A percentile compares a stretch with the other conserved stretches of the same genome.
Conservation (phyloP, 164 flowering plant genomes). For the Vitis vinifera region DNA sequence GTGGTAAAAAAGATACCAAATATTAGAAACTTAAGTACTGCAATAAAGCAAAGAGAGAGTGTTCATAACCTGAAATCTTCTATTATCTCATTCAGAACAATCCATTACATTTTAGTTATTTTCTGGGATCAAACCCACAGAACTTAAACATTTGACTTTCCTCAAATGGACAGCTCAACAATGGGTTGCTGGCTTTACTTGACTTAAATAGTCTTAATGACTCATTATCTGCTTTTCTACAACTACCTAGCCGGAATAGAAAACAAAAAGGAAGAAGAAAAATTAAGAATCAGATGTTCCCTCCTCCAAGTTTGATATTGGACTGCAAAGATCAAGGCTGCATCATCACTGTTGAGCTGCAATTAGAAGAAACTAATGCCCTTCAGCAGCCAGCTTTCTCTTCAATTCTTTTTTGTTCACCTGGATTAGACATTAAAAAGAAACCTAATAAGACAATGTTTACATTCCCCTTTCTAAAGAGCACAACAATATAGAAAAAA, state of each 20-base stretch:
- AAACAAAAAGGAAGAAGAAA: neutral
- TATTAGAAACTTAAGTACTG: too few relatives aligned
- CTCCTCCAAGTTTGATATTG: neutral
- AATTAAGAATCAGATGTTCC: neutral
- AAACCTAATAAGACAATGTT: neutral
- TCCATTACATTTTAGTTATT: too few relatives aligned
- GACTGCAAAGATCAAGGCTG: neutral
- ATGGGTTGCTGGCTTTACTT: too few relatives aligned
- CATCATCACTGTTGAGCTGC: neutral
- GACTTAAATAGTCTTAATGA: too few relatives aligned
- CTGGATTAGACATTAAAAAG: conserved; percentile 28
- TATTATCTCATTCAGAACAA: too few relatives aligned
- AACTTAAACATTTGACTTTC: too few relatives aligned
- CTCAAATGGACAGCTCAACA: too few relatives aligned
- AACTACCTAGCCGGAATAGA: neutral
- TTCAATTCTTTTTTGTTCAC: conserved; percentile 59
- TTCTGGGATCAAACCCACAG: too few relatives aligned
- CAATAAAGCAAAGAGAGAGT: too few relatives aligned
- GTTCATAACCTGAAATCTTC: too few relatives aligned
- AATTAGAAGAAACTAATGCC: conserved; percentile 2
- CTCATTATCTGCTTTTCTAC: neutral
- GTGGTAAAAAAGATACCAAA: too few relatives aligned
- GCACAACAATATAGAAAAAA: neutral
- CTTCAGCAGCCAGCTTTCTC: conserved; percentile 33
- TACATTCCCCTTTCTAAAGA: neutral